Percentiles rank a stretch among this genome's conserved stretches.
phyloP scores from a whole-genome alignment of 1,284 basidiomycete species.

The Leccinum cinnamomeum region DNA sequence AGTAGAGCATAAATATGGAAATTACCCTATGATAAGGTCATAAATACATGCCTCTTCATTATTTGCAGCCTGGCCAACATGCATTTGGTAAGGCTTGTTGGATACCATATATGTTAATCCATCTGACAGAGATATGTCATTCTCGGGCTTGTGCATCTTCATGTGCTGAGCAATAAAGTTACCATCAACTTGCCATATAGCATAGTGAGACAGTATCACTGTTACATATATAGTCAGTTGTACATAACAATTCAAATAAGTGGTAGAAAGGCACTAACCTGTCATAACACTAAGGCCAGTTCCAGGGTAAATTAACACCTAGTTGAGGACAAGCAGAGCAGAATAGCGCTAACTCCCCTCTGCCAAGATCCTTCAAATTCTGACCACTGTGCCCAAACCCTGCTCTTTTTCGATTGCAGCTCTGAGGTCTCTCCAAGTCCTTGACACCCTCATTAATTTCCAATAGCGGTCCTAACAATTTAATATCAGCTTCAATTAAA shows the following conservation, averaged over 20 bases:
- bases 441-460: slow-evolving; percentile 12
- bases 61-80: not conserved
- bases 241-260: not conserved
- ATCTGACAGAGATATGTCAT: slow-evolving; percentile 14
- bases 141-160: slow-evolving; percentile 12
- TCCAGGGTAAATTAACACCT: slow-evolving; percentile 7
- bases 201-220: not conserved
- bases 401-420: slow-evolving; percentile 4
- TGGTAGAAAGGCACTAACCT: not conserved
- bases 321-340: slow-evolving; percentile 17
- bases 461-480: slow-evolving; percentile 9
- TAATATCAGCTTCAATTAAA: too few species aligned
- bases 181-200: slow-evolving; percentile 12
- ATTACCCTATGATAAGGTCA: not conserved
- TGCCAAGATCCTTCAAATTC: not conserved
- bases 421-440: too few species aligned
- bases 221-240: not conserved
- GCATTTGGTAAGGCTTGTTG: slow-evolving; percentile 8
- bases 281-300: not conserved
- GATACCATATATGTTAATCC: slow-evolving; percentile 15
- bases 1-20: too few species aligned
- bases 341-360: slow-evolving; percentile 8
- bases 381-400: slow-evolving; percentile 7
- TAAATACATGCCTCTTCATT: slow-evolving; percentile 8
- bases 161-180: slow-evolving; percentile 22